Base-by-base conservation (phyloP, 805 yeast species). In the Monosporozyma unispora region DNA sequence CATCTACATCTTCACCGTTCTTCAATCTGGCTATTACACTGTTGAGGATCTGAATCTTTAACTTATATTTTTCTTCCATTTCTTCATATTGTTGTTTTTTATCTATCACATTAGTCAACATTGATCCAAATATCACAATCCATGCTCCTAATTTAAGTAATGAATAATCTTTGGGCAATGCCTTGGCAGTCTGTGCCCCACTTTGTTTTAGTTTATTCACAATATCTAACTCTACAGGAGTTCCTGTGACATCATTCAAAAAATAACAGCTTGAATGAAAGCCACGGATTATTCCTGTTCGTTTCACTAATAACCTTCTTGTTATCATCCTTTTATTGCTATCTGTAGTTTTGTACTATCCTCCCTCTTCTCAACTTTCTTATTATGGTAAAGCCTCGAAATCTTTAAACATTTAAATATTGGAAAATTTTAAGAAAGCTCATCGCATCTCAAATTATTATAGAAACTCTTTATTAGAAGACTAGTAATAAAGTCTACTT, bases 61-160 rank as follows among this genome's bases (percentile, higher is more conserved):
- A 53, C 2, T 53, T 42, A 52, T 72, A 68, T 12, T 72, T 60
- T 38, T 69, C 60, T 22, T 70, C 72, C 55, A 76, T 54, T 21
- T 70, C 75, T 6, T 70, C 70, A 27, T 63, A 60, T 12, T 66
- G 65, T 37, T 72, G 68, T 47, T 74, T 70, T 28, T 68, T 62
- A 37, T 71, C 69, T 48, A 73, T 72, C 19, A 77, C 70, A 57
- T 74, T 71, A 52, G 74, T 70, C 8, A 78, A 64, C 55, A 75
- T 70, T 0, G 79, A 72, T 1, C 78, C 73, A 40, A 75, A 71
- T 11, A 75, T 55, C 5, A 78, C 67, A 2, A 75, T 61, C 22
- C 75, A 68, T 10, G 74, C 45, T 5, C 71, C 60, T 14, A 78
- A 71, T 40, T 73, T 69, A 12, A 68, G 50, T 56, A 69, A 58